These are phyloP conservation scores for Elasticomyces elasticus DNA, from an alignment of 495 filamentous ascomycete species.

Conservation along the genomic window DNA sequence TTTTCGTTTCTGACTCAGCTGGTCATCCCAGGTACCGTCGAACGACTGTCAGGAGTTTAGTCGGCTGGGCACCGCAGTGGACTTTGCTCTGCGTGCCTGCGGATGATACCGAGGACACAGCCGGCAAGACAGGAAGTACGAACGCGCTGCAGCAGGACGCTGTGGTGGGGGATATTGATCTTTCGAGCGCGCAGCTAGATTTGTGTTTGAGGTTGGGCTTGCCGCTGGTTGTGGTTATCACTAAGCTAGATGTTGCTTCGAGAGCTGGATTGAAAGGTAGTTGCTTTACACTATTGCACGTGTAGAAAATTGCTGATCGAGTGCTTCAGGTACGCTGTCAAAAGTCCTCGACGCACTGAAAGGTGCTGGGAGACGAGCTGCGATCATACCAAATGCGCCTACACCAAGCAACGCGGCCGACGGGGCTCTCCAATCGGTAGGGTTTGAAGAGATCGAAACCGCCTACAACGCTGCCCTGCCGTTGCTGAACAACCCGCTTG, in stretches of 20 bases:
- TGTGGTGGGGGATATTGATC: conserved; percentile 50
- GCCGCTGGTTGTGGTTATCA: conserved; percentile 71
- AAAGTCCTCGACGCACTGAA: conserved; percentile 73
- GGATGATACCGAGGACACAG: conserved; percentile 51
- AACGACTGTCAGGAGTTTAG: conserved; percentile 75
- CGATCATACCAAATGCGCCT: conserved; percentile 46
- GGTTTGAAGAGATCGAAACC: conserved; percentile 5
- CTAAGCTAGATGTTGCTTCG: conserved; percentile 81
- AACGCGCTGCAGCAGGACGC: conserved; percentile 36
- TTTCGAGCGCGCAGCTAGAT: conserved; percentile 72
- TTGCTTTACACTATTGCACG: too few species aligned
- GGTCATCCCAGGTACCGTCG: conserved; percentile 79
- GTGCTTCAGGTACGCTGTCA: conserved; percentile 57
- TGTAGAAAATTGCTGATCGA: too few species aligned
- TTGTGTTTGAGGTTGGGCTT: conserved; percentile 70
- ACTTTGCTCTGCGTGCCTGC: conserved; percentile 80
- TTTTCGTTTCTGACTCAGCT: conserved; percentile 82
- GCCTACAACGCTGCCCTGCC: conserved; percentile 13
- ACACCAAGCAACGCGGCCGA: conserved; percentile 15
- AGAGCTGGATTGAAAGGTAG: conserved; percentile 54
- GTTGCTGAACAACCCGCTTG: conserved; percentile 23
- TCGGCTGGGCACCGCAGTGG: conserved; percentile 95
- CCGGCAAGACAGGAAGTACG: conserved; percentile 34
- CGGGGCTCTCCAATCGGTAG: conserved; percentile 19
- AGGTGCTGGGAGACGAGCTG: conserved; percentile 58